These are phyloP conservation scores for Penicillium sp. DNA, from an alignment of 2,329 filamentous ascomycete genomes.

Conservation along the genomic window DNA sequence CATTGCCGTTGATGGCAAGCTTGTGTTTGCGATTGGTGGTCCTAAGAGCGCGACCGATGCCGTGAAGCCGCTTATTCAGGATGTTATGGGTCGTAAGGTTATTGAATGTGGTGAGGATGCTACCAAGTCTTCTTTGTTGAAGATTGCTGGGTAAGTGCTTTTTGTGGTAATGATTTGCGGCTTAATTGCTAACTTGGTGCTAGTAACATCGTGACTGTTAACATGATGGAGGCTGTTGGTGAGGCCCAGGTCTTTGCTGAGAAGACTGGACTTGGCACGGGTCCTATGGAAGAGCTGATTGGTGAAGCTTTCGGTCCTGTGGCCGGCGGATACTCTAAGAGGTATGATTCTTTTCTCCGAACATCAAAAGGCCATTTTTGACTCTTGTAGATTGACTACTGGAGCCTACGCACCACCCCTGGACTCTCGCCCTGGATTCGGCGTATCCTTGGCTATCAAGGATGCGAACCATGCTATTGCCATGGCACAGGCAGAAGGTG, in stretches of 20 bases:
- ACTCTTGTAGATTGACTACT: constrained; percentile 37
- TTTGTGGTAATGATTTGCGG: background rate
- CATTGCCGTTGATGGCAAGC: constrained; percentile 46
- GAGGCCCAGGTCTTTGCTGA: constrained; percentile 51
- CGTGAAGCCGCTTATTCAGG: constrained; percentile 44
- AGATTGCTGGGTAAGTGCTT: constrained; percentile 43
- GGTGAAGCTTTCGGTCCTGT: constrained; percentile 46
- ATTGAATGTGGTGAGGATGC: constrained; percentile 48
- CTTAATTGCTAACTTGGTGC: background rate
- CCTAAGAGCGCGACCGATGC: constrained; percentile 32
- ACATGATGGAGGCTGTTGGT: constrained; percentile 48
- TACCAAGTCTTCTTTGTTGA: constrained; percentile 44
- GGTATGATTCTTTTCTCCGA: constrained; percentile 21
- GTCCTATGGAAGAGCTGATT: constrained; percentile 45
- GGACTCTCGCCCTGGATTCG: constrained; percentile 37
- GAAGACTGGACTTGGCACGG: constrained; percentile 45
- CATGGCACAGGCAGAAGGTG: constrained; percentile 33
- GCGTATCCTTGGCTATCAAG: constrained; percentile 40
- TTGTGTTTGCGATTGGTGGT: constrained; percentile 48
- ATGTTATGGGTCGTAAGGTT: constrained; percentile 45
- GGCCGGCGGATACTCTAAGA: constrained; percentile 44
- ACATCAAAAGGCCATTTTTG: background rate
- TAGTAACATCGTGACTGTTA: constrained; percentile 45
- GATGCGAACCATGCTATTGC: constrained; percentile 37
- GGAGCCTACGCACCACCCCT: constrained; percentile 44